phyloP scores from a whole-genome alignment of 768 basidiomycete genomes.

The Xerocomellus amylosporus region DNA sequence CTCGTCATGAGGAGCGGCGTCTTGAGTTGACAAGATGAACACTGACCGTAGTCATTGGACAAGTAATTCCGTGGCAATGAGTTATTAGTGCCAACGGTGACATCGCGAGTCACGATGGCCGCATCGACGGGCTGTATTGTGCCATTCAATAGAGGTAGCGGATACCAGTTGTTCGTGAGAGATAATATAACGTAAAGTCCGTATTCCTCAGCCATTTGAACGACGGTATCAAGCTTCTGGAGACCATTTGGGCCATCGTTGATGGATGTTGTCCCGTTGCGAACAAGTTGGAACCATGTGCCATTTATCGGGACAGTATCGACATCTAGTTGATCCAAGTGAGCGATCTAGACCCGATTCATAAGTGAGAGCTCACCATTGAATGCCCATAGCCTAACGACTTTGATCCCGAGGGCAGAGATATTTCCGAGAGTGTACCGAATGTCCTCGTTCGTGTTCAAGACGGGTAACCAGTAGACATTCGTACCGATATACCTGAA shows the following conservation, averaged over 20 bases:
- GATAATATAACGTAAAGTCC: slow-evolving; percentile 52
- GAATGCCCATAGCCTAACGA: slow-evolving; percentile 70
- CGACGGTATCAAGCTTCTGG: slow-evolving; percentile 58
- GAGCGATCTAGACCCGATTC: not conserved
- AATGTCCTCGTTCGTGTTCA: slow-evolving; percentile 58
- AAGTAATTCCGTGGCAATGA: slow-evolving; percentile 49
- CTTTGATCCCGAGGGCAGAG: slow-evolving; percentile 51
- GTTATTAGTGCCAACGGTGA: slow-evolving; percentile 35
- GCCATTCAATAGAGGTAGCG: slow-evolving; percentile 35
- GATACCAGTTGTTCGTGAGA: slow-evolving; percentile 64
- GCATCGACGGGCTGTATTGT: not conserved
- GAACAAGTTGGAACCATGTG: slow-evolving; percentile 61
- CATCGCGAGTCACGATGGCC: slow-evolving; percentile 24
- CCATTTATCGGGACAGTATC: slow-evolving; percentile 50
- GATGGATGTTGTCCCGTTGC: slow-evolving; percentile 52
- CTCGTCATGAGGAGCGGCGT: slow-evolving; percentile 4
- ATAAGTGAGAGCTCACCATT: slow-evolving; percentile 44
- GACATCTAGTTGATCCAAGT: slow-evolving; percentile 42
- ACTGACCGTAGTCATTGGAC: slow-evolving; percentile 60
- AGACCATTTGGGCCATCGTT: slow-evolving; percentile 63
- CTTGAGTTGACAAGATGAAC: not conserved
- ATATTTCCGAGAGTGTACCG: slow-evolving; percentile 57
- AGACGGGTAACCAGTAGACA: slow-evolving; percentile 60
- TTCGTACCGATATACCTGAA: slow-evolving; percentile 54
- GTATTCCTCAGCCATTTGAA: slow-evolving; percentile 52